Base-by-base conservation (phyloP, 140 eudicot species). In the Flaveria floridana region DNA sequence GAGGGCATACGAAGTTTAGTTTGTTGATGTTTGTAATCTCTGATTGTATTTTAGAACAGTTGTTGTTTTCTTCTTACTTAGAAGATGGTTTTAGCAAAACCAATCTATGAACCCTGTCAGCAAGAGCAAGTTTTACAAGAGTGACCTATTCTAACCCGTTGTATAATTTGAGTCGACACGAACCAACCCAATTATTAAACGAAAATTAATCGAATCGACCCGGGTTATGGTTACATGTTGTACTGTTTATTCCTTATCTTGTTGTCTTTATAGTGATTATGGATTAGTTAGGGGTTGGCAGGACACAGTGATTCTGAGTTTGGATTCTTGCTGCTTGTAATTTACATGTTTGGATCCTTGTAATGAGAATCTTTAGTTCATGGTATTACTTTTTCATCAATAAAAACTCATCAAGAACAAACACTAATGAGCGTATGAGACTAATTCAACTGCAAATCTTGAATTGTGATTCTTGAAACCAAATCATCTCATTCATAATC, bases 291-390 rank as follows among this genome's bases (percentile, higher is more conserved):
- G 75, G 74, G 25, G 63, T 19, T 8, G 77, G 82, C 44, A 30
- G 64, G 15, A 30, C 65, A 25, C 53, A 55, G 66, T 65, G 75
- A 65, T 14, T 64, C 66, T 64, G 72, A 62, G 75, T 67, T 79
- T 79, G 80, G 79, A 79, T 74, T 73, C 65, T 79, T 79, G 58
- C 37, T 46, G 79, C 15, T 66, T 79, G 83, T 79, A 79, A 57
- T 67, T 65, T 34, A 55, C 18, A 53, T 72, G 41, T n/a, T 53
- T 72, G 79, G 74, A 79, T 26, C 65, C 46, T 57, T 79, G 55
- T 56, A 39, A 23, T 56, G 7, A 58, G 80, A 79, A 79, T 79
- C 69, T 72, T 79, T 13, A 34, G 53, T 23, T 50, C 46, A 6
- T 47, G 26, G 66, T 63, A 9, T 20, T 20, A 9, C 15, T 57